Percentiles rank a stretch among this genome's conserved stretches.
These are phyloP conservation scores for Starmerella lactis-condensi DNA, from an alignment of 805 yeast species.

Conservation along the genomic window DNA sequence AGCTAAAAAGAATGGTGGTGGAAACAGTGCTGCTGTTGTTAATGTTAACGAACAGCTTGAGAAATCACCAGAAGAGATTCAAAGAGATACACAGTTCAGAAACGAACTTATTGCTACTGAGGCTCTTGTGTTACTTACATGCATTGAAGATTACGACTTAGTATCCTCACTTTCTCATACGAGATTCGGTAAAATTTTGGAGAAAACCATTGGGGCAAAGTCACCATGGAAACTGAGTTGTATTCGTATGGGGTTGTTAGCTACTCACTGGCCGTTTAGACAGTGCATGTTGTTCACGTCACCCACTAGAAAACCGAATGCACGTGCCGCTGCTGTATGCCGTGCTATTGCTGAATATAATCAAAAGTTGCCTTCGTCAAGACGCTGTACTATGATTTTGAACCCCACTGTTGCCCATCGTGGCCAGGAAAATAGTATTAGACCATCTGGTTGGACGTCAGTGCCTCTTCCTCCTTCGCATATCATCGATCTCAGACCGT, in stretches of 20 bases:
- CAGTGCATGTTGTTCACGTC: constrained; percentile 26
- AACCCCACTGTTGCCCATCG: constrained; percentile 26
- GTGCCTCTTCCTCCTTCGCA: constrained; percentile 26
- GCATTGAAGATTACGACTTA: constrained; percentile 25
- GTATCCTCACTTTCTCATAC: constrained; percentile 20
- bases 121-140: constrained; percentile 26
- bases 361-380: constrained; percentile 15
- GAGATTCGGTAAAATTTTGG: constrained; percentile 18
- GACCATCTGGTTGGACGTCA: constrained; percentile 26
- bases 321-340: constrained; percentile 26
- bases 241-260: constrained; percentile 27
- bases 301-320: constrained; percentile 26
- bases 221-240: constrained; percentile 22
- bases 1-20: constrained; percentile 11
- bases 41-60: constrained; percentile 13
- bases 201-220: constrained; percentile 20
- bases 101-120: constrained; percentile 25
- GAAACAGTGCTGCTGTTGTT: constrained; percentile 8
- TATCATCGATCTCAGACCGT: constrained; percentile 26
- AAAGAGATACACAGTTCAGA: constrained; percentile 20
- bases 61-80: constrained; percentile 17
- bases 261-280: constrained; percentile 31
- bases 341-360: constrained; percentile 27
- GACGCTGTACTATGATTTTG: constrained; percentile 23
- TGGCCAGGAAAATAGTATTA: constrained; percentile 22